These are phyloP conservation scores for Phytophthora lateralis DNA, from an alignment of 352 stramenopile species.

Conservation along the genomic window DNA sequence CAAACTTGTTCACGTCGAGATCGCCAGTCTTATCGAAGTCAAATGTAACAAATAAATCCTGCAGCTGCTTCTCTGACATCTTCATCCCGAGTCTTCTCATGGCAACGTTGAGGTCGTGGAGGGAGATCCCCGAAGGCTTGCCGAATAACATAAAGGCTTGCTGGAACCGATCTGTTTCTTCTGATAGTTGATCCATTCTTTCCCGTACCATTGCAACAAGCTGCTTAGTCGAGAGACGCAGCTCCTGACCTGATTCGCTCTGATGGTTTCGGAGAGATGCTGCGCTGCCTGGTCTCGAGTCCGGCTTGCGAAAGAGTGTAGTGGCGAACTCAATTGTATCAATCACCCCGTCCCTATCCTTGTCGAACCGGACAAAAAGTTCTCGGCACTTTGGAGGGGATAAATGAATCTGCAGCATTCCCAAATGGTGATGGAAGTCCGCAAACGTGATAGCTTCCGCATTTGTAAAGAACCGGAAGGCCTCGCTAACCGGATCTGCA, in stretches of 20 bases:
- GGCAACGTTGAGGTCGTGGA: constrained; percentile 53
- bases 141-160: constrained; percentile 77
- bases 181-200: constrained; percentile 68
- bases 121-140: constrained; percentile 66
- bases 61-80: constrained; percentile 54
- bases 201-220: constrained; percentile 61
- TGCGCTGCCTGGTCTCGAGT: constrained; percentile 22
- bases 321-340: constrained; percentile 71
- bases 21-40: constrained; percentile 83
- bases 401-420: constrained; percentile 64
- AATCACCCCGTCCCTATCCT: constrained; percentile 61
- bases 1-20: constrained; percentile 81
- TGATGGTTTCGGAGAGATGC: constrained; percentile 25
- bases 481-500: constrained; percentile 60
- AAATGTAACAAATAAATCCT: constrained; percentile 69
- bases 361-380: constrained; percentile 71
- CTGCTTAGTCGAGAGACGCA: constrained; percentile 57
- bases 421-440: constrained; percentile 64
- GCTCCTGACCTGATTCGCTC: constrained; percentile 36
- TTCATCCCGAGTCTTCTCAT: constrained; percentile 64
- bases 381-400: constrained; percentile 55
- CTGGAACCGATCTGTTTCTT: constrained; percentile 75
- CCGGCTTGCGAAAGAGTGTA: constrained; percentile 55
- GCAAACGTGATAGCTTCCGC: constrained; percentile 62
- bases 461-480: constrained; percentile 75